phyloP scores from a whole-genome alignment of 1,139 yeast species.

The Blastobotrys serpentis region DNA sequence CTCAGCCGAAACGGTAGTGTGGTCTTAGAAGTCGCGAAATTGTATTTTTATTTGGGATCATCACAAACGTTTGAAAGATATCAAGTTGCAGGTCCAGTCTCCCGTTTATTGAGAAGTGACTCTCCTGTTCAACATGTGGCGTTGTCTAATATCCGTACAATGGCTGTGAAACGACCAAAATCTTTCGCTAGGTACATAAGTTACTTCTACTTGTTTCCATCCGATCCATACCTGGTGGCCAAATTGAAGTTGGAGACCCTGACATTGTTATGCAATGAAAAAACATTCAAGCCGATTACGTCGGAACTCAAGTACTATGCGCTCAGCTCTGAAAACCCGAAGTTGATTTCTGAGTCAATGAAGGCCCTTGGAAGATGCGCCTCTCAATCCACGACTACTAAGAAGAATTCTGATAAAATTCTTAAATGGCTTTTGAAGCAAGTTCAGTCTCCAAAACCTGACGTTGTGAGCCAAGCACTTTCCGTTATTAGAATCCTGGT shows the following conservation, averaged over 20 bases:
- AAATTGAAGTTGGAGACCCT: slow-evolving; percentile 63
- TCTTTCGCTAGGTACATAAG: slow-evolving; percentile 50
- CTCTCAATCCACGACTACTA: slow-evolving; percentile 34
- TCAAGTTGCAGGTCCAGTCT: slow-evolving; percentile 51
- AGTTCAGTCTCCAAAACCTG: slow-evolving; percentile 34
- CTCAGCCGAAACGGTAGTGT: slow-evolving; percentile 60
- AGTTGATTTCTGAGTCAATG: slow-evolving; percentile 54
- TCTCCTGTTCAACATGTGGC: slow-evolving; percentile 37
- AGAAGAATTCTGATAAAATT: slow-evolving; percentile 30
- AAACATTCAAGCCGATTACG: slow-evolving; percentile 54
- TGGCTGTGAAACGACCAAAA: slow-evolving; percentile 44
- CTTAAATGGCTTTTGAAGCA: slow-evolving; percentile 49
- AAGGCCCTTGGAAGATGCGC: slow-evolving; percentile 58
- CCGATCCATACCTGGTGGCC: slow-evolving; percentile 51
- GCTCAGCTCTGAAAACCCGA: slow-evolving; percentile 40
- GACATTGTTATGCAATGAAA: slow-evolving; percentile 54
- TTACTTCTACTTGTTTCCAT: slow-evolving; percentile 55
- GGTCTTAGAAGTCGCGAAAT: slow-evolving; percentile 58
- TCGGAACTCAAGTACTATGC: slow-evolving; percentile 69
- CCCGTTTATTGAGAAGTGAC: slow-evolving; percentile 44
- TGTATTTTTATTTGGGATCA: slow-evolving; percentile 55
- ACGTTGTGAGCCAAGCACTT: slow-evolving; percentile 57
- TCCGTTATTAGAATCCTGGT: slow-evolving; percentile 70
- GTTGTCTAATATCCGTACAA: slow-evolving; percentile 34
- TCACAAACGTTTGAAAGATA: slow-evolving; percentile 49